Conservation (phyloP, 768 basidiomycete genomes). For the Lactarius sanguifluus region DNA sequence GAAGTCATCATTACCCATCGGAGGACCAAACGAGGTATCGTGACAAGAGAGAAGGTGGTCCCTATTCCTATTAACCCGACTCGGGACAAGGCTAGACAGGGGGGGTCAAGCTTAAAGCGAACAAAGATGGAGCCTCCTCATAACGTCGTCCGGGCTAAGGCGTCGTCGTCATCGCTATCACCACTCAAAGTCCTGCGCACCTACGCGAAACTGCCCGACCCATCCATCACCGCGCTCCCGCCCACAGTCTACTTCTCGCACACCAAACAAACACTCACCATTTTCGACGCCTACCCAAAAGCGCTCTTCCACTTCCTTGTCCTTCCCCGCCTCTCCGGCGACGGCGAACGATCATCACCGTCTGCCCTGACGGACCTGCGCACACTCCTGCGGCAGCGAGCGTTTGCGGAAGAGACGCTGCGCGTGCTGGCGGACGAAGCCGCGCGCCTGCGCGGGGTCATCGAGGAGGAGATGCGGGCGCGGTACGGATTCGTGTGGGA, state of each 20-base stretch:
- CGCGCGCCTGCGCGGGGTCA: slow-evolving; percentile 51
- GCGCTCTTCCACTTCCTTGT: slow-evolving; percentile 87
- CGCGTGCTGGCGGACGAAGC: slow-evolving; percentile 56
- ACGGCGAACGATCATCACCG: background rate
- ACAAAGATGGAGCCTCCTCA: background rate
- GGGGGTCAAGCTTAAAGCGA: too few species aligned
- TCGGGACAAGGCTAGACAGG: background rate
- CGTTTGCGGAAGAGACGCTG: slow-evolving; percentile 50
- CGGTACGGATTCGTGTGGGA: slow-evolving; percentile 75
- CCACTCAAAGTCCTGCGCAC: slow-evolving; percentile 54
- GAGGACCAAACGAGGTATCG: background rate
- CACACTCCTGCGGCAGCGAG: slow-evolving; percentile 29
- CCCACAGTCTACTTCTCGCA: slow-evolving; percentile 58
- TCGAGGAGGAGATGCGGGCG: slow-evolving; percentile 77
- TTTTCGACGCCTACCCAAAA: slow-evolving; percentile 79
- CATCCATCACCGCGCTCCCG: slow-evolving; percentile 47
- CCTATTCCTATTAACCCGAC: background rate
- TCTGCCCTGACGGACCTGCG: slow-evolving; percentile 15
- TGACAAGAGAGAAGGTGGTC: background rate
- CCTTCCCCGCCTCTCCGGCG: slow-evolving; percentile 59
- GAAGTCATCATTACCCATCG: background rate
- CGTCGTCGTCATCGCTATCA: background rate
- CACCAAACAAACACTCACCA: slow-evolving; percentile 54
- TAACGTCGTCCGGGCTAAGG: background rate
- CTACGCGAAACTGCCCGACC: slow-evolving; percentile 55